Evolutionary conservation across 2,329 filamentous ascomycete species (phyloP), one percentile per base, ranked within the genome.

Genomic region (Penicillium corylophilum): DNA sequence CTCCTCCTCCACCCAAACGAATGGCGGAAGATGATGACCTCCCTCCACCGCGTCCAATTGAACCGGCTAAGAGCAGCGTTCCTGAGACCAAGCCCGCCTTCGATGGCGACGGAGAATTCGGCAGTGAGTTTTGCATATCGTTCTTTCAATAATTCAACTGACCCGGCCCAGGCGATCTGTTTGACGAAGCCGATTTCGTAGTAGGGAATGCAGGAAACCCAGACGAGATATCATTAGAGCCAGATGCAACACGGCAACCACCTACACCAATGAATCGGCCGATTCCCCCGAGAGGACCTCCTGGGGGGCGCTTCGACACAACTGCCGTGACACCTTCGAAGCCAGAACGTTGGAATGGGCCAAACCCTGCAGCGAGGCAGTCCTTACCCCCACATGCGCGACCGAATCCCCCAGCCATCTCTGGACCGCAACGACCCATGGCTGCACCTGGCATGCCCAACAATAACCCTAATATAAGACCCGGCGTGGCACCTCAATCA

Each of bases 101-200:
- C n/a, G 71, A 75, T 23, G 64, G 60, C 7, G 72, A 74, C 49
- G 72, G 69, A 18, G 73, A 75, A 49, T 75, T 75, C 61, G 73
- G 73, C 44, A 75, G 73, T 75, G 64, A 46, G 72, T 55, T 15
- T 3, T 35, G 9, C 9, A 12, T 2, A 15, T 18, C 10, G 4
- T 5, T 9, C 10, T 12, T 22, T 4, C 7, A 40, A 22, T 3
- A n/a, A 35, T 15, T 1, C 53, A 15, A 23, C 63, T 70, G 57
- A 69, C 42, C 2, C 15, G 23, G 13, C 20, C 26, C 40, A 73
- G 75, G 75, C 68, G 72, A 80, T 79, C 83, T 90, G 53, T 87
- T 91, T 65, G 88, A 90, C 63, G 87, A 90, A 71, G 86, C 82
- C 46, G 88, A 91, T 68, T 90, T 92, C 65, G 84, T 82, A 44